A percentile compares a stretch with the other conserved stretches of the same genome.
These are phyloP conservation scores for Lactarius trivialis DNA, from an alignment of 768 basidiomycete species.

Conservation along the genomic window DNA sequence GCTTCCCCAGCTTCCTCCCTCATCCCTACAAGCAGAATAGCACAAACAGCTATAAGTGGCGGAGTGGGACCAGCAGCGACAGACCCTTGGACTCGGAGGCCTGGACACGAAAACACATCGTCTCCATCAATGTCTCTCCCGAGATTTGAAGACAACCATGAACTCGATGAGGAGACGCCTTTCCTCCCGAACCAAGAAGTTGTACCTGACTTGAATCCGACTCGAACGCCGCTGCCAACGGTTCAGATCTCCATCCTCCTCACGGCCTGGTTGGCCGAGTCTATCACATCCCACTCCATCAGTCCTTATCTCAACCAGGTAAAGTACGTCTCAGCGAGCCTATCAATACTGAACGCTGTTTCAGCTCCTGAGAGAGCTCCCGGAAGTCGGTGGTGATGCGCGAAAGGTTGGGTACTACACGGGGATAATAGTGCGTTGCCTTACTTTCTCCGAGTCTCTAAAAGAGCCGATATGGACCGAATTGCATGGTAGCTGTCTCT, in stretches of 20 bases:
- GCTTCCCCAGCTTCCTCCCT: background rate
- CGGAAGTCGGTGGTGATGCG: background rate
- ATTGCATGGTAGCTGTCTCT: background rate
- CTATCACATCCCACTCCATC: background rate
- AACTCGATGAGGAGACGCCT: background rate
- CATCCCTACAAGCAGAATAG: background rate
- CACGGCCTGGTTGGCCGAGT: background rate
- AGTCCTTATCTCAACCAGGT: background rate
- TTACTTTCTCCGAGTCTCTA: background rate
- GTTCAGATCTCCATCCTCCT: background rate
- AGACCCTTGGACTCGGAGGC: too few species aligned
- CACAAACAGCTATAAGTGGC: too few species aligned
- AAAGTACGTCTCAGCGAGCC: background rate
- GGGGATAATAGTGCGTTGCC: background rate
- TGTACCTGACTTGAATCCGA: background rate
- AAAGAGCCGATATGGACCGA: background rate
- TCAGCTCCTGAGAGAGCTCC: background rate
- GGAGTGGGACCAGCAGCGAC: too few species aligned
- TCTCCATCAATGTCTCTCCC: background rate
- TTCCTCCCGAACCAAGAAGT: background rate
- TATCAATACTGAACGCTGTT: background rate
- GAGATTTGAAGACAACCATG: background rate
- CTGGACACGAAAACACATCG: background rate
- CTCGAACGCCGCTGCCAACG: background rate
- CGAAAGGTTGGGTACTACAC: background rate